These are phyloP conservation scores for Bacterosira constricta DNA, from an alignment of 108 stramenopile species.

Conservation along the genomic window DNA sequence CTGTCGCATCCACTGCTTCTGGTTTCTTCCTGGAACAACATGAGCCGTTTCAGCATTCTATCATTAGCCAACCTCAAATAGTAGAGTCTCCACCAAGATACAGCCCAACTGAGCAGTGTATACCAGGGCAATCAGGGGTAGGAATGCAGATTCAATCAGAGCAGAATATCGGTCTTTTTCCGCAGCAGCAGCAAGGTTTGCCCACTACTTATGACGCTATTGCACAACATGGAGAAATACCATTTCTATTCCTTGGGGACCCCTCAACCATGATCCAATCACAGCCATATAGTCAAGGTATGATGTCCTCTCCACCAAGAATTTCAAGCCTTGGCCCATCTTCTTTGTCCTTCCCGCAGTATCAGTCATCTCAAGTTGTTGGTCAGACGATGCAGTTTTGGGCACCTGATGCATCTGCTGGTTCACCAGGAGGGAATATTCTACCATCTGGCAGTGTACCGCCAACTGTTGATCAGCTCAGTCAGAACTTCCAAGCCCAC, in stretches of 20 bases:
- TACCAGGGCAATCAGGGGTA: background rate
- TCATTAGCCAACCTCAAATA: background rate
- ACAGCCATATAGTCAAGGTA: background rate
- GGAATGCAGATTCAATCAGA: background rate
- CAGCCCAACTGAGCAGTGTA: background rate
- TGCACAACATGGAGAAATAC: background rate
- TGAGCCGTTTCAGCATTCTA: background rate
- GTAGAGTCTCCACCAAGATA: conserved; percentile 1
- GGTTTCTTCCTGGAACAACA: background rate
- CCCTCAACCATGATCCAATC: background rate
- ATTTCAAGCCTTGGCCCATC: background rate
- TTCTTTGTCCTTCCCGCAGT: conserved; percentile 15
- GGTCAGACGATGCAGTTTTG: background rate
- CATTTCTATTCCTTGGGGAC: background rate
- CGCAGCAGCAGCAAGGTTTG: background rate
- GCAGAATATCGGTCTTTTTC: background rate
- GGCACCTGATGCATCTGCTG: background rate
- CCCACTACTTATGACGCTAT: background rate
- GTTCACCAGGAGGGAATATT: background rate
- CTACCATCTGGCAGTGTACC: background rate
- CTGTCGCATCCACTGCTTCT: background rate
- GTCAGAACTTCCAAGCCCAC: background rate
- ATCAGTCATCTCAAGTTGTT: conserved; percentile 22
- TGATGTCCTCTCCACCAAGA: background rate
- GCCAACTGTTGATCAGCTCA: background rate